A percentile compares a stretch with the other conserved stretches of the same genome.
phyloP scores from a whole-genome alignment of 345 rosid species.

The Rhizophora apiculata region DNA sequence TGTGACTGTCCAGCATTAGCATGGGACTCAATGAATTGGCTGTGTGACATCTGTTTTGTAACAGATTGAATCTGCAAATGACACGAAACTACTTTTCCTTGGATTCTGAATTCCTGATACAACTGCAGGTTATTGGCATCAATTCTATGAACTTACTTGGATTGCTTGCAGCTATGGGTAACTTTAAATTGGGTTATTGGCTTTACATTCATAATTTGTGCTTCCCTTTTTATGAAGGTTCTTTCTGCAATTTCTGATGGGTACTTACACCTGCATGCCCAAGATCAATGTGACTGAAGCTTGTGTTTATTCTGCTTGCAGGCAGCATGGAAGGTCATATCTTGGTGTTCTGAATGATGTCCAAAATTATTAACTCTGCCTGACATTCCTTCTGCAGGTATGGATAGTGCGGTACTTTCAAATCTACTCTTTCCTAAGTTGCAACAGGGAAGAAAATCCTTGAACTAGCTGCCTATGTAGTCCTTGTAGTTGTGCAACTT shows the following conservation, averaged over 20 bases:
- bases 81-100: constrained; percentile 50
- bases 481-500: constrained; percentile 4
- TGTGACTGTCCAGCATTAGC: background rate
- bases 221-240: too few species aligned
- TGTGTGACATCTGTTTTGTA: background rate
- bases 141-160: constrained; percentile 73
- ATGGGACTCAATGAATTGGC: background rate
- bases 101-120: constrained; percentile 76
- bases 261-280: background rate
- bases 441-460: constrained; percentile 8
- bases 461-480: background rate
- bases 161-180: constrained; percentile 84
- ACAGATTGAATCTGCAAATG: constrained; percentile 67
- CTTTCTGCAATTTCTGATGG: background rate
- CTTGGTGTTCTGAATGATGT: constrained; percentile 67
- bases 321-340: constrained; percentile 84
- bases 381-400: constrained; percentile 80
- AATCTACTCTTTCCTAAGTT: constrained; percentile 8
- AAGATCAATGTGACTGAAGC: background rate
- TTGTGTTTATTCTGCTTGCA: constrained; percentile 35
- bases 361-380: constrained; percentile 64
- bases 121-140: constrained; percentile 75
- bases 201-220: background rate
- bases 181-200: constrained; percentile 14
- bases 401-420: constrained; percentile 58